phyloP scores from a whole-genome alignment of 805 yeast genomes.

The Starmerella bombi region DNA sequence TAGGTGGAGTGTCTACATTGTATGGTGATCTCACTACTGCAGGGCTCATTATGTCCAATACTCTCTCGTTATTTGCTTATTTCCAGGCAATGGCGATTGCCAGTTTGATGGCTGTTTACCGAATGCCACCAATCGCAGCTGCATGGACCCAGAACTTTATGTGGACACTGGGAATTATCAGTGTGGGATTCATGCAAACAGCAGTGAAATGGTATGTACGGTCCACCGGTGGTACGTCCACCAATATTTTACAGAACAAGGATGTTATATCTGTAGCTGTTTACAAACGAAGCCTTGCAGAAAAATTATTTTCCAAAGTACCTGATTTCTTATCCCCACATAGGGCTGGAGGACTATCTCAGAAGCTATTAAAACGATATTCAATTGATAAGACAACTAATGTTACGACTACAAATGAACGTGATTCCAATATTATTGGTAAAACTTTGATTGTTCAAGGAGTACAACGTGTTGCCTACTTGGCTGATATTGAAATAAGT shows the following conservation, averaged over 20 bases:
- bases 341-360: background rate
- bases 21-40: conserved; percentile 87
- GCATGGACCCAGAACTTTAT: conserved; percentile 96
- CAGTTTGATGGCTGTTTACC: conserved; percentile 87
- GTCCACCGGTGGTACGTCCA: conserved; percentile 77
- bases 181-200: conserved; percentile 56
- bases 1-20: conserved; percentile 76
- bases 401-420: conserved; percentile 36
- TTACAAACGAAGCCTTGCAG: conserved; percentile 32
- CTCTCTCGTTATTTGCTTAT: conserved; percentile 81
- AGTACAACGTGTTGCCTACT: conserved; percentile 76
- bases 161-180: conserved; percentile 91
- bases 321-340: background rate
- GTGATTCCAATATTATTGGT: conserved; percentile 41
- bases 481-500: conserved; percentile 76
- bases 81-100: conserved; percentile 88
- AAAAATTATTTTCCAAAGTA: background rate
- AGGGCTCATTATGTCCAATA: conserved; percentile 93
- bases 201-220: conserved; percentile 24
- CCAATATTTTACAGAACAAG: conserved; percentile 55
- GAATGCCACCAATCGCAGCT: conserved; percentile 91
- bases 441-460: conserved; percentile 79
- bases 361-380: background rate
- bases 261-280: conserved; percentile 68
- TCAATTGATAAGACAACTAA: conserved; percentile 8